Evolutionary conservation across 176 grass and related monocot species (phyloP).

Genomic region (Oryza punctata): DNA sequence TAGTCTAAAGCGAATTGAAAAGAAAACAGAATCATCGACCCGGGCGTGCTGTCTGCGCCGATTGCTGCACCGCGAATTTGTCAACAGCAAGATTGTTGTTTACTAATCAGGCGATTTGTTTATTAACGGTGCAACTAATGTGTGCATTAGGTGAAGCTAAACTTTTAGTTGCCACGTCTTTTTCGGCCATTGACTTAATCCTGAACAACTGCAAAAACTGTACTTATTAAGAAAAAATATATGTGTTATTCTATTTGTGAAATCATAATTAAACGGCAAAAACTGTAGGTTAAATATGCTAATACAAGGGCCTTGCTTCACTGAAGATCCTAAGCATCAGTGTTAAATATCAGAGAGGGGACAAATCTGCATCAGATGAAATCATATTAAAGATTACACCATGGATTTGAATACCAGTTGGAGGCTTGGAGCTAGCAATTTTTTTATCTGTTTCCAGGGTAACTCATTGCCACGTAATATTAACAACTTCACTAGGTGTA

Average conservation of each 20-base stretch:
- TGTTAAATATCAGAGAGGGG: too few relatives aligned
- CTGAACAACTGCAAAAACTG: neutral
- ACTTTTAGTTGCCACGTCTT: constrained; percentile 30
- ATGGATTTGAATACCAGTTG: neutral
- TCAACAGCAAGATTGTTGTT: constrained; percentile 1
- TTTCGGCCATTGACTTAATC: constrained; percentile 33
- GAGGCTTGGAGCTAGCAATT: neutral
- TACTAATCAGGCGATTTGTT: neutral
- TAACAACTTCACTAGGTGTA: neutral
- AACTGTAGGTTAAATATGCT: neutral
- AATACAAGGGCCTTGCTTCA: neutral
- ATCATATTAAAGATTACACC: neutral
- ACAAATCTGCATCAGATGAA: neutral
- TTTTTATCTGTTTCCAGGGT: neutral
- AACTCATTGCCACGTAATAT: neutral
- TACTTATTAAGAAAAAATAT: neutral
- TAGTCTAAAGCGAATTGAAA: neutral
- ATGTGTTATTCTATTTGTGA: neutral
- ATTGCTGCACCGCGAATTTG: constrained; percentile 6
- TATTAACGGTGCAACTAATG: constrained; percentile 7
- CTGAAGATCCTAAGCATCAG: neutral
- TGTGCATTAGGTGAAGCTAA: constrained; percentile 8
- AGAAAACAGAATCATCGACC: neutral
- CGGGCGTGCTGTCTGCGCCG: neutral
- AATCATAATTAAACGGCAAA: neutral